Conservation (phyloP, 2,329 filamentous ascomycete genomes). For the Penicillium sclerotiorum region DNA sequence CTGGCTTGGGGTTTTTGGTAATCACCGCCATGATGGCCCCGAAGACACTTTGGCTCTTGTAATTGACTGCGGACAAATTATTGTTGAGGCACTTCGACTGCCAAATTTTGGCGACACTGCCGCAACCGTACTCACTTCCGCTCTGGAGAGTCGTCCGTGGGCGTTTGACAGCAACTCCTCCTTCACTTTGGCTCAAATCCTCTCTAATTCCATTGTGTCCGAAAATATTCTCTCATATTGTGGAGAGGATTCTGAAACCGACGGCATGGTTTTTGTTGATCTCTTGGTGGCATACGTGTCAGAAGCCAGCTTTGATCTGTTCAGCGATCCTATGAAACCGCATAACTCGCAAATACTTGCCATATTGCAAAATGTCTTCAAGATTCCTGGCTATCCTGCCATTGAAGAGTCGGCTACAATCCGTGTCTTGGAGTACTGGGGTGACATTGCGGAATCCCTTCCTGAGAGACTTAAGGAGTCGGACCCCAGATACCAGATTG, state of each 20-base stretch:
- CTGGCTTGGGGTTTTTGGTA: conserved; percentile 38
- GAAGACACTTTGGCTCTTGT: conserved; percentile 25
- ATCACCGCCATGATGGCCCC: conserved; percentile 13
- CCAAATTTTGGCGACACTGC: conserved; percentile 23
- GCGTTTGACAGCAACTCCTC: conserved; percentile 21
- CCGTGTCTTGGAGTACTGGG: conserved; percentile 46
- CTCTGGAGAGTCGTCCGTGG: conserved; percentile 24
- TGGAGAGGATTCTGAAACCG: conserved; percentile 40
- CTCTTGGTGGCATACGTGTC: conserved; percentile 42
- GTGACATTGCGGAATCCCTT: conserved; percentile 43
- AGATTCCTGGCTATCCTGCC: conserved; percentile 43
- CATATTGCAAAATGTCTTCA: conserved; percentile 43
- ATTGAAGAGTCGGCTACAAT: conserved; percentile 44
- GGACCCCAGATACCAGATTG: conserved; percentile 31
- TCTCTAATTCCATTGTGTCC: conserved; percentile 35
- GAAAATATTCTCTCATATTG: conserved; percentile 35
- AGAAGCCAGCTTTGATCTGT: conserved; percentile 32
- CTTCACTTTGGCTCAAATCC: conserved; percentile 36
- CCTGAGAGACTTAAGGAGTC: conserved; percentile 34
- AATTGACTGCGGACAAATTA: conserved; percentile 34
- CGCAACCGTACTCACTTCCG: conserved; percentile 22
- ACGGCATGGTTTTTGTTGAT: conserved; percentile 44
- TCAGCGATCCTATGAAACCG: conserved; percentile 33
- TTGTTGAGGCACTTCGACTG: conserved; percentile 32
- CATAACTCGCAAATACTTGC: conserved; percentile 38